Evolutionary conservation across 495 filamentous ascomycete genomes (phyloP).

Genomic region (Cladorrhinum samala): DNA sequence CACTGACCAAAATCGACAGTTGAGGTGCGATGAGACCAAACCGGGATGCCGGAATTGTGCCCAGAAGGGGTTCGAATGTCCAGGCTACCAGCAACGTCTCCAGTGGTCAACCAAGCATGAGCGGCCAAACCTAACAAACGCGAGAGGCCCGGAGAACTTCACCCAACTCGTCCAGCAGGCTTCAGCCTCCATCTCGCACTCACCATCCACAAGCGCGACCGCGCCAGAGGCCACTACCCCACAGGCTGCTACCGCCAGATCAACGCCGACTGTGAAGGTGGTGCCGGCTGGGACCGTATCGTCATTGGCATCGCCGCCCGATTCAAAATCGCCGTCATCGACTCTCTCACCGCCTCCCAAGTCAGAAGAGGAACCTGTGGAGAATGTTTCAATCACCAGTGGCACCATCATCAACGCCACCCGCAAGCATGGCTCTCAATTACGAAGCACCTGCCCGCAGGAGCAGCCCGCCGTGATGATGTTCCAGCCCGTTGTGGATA

Average conservation of each 20-base stretch:
- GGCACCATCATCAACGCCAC: background rate
- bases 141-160: conserved; percentile 26
- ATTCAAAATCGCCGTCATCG: conserved; percentile 3
- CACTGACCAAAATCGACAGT: conserved; percentile 11
- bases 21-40: conserved; percentile 30
- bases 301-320: conserved; percentile 2
- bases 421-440: background rate
- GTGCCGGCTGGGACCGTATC: background rate
- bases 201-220: background rate
- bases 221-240: background rate
- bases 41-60: conserved; percentile 26
- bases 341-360: conserved; percentile 8
- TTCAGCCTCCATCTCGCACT: conserved; percentile 23
- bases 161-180: conserved; percentile 27
- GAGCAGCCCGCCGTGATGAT: conserved; percentile 8
- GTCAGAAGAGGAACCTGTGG: background rate
- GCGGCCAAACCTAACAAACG: conserved; percentile 10
- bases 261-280: background rate
- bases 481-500: conserved; percentile 24
- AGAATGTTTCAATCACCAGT: background rate
- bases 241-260: background rate
- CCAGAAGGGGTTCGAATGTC: conserved; percentile 27
- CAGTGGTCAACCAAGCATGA: conserved; percentile 35
- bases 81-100: conserved; percentile 31
- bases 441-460: too few species aligned